These are phyloP conservation scores for Arbutus unedo DNA, from an alignment of 148 eudicot species.

Conservation along the genomic window DNA sequence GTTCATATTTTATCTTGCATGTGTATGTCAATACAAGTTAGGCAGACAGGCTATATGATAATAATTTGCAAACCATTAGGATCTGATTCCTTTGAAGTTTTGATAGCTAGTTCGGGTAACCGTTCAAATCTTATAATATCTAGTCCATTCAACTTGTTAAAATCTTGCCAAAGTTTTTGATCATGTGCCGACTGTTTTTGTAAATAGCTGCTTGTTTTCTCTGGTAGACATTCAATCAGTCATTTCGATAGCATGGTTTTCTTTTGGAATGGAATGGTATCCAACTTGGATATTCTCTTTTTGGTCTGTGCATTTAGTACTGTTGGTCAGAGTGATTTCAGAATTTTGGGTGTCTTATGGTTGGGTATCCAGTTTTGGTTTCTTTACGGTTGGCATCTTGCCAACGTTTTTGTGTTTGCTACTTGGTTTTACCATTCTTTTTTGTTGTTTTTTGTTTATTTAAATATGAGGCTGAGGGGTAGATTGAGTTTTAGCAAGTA, in stretches of 20 bases:
- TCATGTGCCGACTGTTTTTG: background rate
- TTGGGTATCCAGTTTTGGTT: no score
- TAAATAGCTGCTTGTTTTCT: background rate
- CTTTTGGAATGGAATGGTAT: background rate
- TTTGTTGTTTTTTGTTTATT: no score
- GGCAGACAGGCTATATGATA: background rate
- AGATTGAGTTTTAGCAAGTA: no score
- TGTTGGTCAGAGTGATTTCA: no score
- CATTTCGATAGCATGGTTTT: background rate
- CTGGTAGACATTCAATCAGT: background rate
- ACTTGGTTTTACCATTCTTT: no score
- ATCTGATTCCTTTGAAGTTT: background rate
- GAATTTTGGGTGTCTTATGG: no score
- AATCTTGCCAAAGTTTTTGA: background rate
- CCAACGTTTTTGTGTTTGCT: no score
- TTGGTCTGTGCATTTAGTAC: no score
- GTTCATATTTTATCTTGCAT: background rate
- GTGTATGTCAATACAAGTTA: background rate
- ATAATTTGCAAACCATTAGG: constrained; percentile 5
- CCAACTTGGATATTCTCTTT: background rate
- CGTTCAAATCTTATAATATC: background rate
- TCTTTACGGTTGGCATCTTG: no score
- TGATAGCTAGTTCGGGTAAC: background rate
- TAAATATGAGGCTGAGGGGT: no score
- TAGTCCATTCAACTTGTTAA: background rate